Conservation (phyloP, 2,329 filamentous ascomycete species). For the Trichoderma cornu-damae region DNA sequence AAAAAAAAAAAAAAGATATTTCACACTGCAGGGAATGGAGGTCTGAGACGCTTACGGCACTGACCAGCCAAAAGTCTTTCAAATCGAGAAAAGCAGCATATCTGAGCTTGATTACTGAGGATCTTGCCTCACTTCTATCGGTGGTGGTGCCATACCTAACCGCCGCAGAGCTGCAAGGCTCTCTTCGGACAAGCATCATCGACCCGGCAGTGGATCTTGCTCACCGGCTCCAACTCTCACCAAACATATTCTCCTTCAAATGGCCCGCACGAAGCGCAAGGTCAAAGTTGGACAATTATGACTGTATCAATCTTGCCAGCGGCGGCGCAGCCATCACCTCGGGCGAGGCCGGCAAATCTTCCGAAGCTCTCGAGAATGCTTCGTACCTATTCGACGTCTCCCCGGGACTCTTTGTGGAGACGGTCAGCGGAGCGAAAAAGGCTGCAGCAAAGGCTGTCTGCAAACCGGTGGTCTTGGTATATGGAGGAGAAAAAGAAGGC, state of each 20-base stretch:
- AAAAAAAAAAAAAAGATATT: conserved; percentile 27
- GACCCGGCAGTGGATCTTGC: conserved; percentile 36
- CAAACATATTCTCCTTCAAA: conserved; percentile 34
- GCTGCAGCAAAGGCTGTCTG: conserved; percentile 30
- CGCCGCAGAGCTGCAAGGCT: conserved; percentile 30
- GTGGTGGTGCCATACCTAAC: conserved; percentile 28
- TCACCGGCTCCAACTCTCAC: conserved; percentile 34
- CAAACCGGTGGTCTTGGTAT: conserved; percentile 33
- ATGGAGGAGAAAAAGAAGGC: conserved; percentile 24
- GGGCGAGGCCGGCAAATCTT: conserved; percentile 28
- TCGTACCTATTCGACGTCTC: conserved; percentile 36
- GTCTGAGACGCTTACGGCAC: conserved; percentile 34
- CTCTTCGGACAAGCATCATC: conserved; percentile 31
- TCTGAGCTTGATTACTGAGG: conserved; percentile 30
- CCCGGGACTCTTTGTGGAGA: conserved; percentile 36
- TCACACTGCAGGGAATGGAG: conserved; percentile 36
- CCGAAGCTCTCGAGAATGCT: conserved; percentile 28
- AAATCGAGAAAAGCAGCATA: conserved; percentile 28
- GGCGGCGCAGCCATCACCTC: conserved; percentile 30
- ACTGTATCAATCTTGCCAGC: conserved; percentile 34
- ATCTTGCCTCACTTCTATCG: conserved; percentile 32
- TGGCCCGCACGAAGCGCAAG: conserved; percentile 36
- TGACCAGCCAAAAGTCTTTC: conserved; percentile 32
- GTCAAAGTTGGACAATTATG: conserved; percentile 35
- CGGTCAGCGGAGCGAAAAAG: conserved; percentile 33